Percentiles rank a stretch among this genome's conserved stretches.
These are phyloP conservation scores for Macrophomina pseudophaseolina DNA, from an alignment of 2,329 filamentous ascomycete genomes.

Conservation along the genomic window DNA sequence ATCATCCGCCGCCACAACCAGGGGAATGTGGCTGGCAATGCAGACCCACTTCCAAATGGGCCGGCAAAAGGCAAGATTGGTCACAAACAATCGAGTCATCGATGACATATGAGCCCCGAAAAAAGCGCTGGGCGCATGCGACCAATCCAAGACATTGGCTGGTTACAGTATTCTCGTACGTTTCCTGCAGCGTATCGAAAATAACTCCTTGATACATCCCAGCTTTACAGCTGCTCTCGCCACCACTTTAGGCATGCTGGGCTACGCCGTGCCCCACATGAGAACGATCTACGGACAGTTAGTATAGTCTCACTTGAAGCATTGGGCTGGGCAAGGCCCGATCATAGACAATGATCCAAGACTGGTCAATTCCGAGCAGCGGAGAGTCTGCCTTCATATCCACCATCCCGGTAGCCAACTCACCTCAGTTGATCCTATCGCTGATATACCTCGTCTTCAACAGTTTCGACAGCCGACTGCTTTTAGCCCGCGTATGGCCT, in stretches of 20 bases:
- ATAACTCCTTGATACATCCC: neutral
- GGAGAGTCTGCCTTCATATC: neutral
- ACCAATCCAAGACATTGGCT: neutral
- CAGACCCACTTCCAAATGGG: neutral
- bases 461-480: constrained; percentile 53
- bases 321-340: neutral
- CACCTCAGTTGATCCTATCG: constrained; percentile 44
- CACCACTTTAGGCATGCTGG: neutral
- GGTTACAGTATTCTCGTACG: neutral
- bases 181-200: neutral
- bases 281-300: neutral
- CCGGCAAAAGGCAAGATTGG: neutral
- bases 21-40: neutral
- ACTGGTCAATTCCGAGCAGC: constrained; percentile 1
- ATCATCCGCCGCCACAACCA: neutral
- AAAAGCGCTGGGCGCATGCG: neutral
- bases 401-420: constrained; percentile 2
- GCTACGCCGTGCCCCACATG: neutral
- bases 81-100: neutral
- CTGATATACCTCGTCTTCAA: constrained; percentile 55
- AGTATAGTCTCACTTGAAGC: neutral
- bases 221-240: neutral
- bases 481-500: constrained; percentile 54
- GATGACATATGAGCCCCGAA: neutral
- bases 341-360: neutral